Conservation (phyloP, 768 basidiomycete genomes). For the Suillus plorans region DNA sequence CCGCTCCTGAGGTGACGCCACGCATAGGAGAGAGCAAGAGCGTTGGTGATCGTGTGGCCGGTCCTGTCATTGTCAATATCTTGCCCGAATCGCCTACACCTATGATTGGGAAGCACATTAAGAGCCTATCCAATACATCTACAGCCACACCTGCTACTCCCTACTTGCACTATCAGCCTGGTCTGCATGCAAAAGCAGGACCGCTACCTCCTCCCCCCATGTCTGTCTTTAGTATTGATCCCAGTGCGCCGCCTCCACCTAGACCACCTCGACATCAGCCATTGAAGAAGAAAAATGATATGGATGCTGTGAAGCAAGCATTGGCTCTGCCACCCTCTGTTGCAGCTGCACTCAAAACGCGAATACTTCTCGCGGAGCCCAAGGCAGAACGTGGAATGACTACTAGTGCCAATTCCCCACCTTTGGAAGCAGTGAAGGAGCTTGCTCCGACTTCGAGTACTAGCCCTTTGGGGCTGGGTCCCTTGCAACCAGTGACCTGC, state of each 20-base stretch:
- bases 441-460: not conserved
- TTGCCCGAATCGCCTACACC: constrained; percentile 33
- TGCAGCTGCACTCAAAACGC: constrained; percentile 36
- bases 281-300: constrained; percentile 44
- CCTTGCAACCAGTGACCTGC: not conserved
- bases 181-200: constrained; percentile 68
- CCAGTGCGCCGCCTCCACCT: constrained; percentile 51
- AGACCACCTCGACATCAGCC: constrained; percentile 66
- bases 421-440: not conserved
- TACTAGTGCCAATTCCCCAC: not conserved
- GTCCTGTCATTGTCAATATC: constrained; percentile 57
- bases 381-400: not conserved
- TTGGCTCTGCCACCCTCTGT: constrained; percentile 61
- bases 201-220: constrained; percentile 72
- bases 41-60: constrained; percentile 58
- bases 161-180: constrained; percentile 65
- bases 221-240: constrained; percentile 49
- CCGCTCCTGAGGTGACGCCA: constrained; percentile 48
- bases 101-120: not conserved
- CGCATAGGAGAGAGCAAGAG: constrained; percentile 63
- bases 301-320: constrained; percentile 58
- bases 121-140: constrained; percentile 24
- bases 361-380: not conserved
- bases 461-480: not conserved
- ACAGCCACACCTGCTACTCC: constrained; percentile 31